Conservation (phyloP, 1,139 yeast genomes). For the Taiozyma onychis region DNA sequence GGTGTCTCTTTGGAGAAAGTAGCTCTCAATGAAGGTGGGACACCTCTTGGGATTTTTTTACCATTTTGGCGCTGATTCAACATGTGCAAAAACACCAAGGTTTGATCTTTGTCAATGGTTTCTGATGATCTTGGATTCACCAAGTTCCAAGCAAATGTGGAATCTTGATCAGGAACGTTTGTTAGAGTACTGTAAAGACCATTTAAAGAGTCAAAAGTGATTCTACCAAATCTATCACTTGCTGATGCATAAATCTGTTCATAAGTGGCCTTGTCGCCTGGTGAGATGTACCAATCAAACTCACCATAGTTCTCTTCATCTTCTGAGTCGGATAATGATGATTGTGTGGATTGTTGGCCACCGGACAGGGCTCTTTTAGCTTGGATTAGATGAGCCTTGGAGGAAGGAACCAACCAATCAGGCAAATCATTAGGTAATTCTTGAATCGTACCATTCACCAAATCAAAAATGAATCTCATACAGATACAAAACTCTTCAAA, state of each 20-base stretch:
- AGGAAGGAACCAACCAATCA: slow-evolving; percentile 86
- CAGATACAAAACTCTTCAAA: slow-evolving; percentile 97
- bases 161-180: slow-evolving; percentile 77
- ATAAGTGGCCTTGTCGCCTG: slow-evolving; percentile 73
- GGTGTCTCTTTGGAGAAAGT: slow-evolving; percentile 86
- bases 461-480: slow-evolving; percentile 89
- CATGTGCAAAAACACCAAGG: slow-evolving; percentile 82
- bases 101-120: slow-evolving; percentile 91
- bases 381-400: slow-evolving; percentile 76
- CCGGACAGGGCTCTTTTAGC: slow-evolving; percentile 62
- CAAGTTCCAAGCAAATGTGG: slow-evolving; percentile 92
- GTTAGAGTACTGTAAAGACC: slow-evolving; percentile 63
- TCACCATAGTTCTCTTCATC: slow-evolving; percentile 22
- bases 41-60: slow-evolving; percentile 82
- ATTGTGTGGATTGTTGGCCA: slow-evolving; percentile 12
- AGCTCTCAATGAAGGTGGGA: slow-evolving; percentile 89
- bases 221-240: slow-evolving; percentile 78
- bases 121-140: slow-evolving; percentile 86
- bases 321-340: slow-evolving; percentile 22
- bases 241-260: slow-evolving; percentile 73
- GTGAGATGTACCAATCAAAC: slow-evolving; percentile 94
- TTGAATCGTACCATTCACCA: slow-evolving; percentile 68
- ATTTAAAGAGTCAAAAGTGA: slow-evolving; percentile 64
- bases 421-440: slow-evolving; percentile 72
- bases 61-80: slow-evolving; percentile 88